A percentile compares a stretch with the other conserved stretches of the same genome.
Evolutionary conservation across 176 grass and related monocot genomes (phyloP).

Genomic region (Aechmea fasciata): DNA sequence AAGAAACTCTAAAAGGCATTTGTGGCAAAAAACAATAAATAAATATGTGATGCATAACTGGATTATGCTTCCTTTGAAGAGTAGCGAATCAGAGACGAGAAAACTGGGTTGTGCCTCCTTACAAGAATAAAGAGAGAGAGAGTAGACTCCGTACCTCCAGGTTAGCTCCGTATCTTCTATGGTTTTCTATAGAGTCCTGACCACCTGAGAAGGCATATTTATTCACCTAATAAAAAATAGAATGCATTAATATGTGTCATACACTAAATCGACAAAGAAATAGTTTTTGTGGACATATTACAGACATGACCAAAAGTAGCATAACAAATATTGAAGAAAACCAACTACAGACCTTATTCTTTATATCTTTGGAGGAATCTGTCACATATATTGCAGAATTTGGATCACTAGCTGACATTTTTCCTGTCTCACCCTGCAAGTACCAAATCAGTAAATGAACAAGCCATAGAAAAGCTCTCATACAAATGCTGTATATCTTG

Average conservation of each 20-base stretch:
- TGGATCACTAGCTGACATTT: slow-evolving; percentile 96
- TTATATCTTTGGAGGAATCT: slow-evolving; percentile 79
- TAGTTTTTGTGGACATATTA: too few relatives aligned
- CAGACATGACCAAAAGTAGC: not conserved
- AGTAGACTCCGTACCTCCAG: slow-evolving; percentile 35
- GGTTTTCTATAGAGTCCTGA: slow-evolving; percentile 73
- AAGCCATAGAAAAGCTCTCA: not conserved
- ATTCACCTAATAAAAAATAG: slow-evolving; percentile 49
- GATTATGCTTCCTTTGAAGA: not conserved
- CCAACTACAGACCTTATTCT: slow-evolving; percentile 43
- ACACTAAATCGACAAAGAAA: too few relatives aligned
- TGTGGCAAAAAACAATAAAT: not conserved
- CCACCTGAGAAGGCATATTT: slow-evolving; percentile 93
- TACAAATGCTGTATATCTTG: too few relatives aligned
- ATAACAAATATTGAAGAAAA: not conserved
- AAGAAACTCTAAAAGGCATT: not conserved
- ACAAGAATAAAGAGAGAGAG: not conserved
- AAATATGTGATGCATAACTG: too few relatives aligned
- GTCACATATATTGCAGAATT: slow-evolving; percentile 99
- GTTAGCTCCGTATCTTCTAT: slow-evolving; percentile 89
- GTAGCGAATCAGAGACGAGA: not conserved
- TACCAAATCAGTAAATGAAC: slow-evolving; percentile 16
- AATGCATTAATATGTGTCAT: slow-evolving; percentile 3
- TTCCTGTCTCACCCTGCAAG: slow-evolving; percentile 74
- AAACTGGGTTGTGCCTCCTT: not conserved